These are phyloP conservation scores for Cercospora zeina DNA, from an alignment of 2,329 filamentous ascomycete genomes.

Conservation along the genomic window DNA sequence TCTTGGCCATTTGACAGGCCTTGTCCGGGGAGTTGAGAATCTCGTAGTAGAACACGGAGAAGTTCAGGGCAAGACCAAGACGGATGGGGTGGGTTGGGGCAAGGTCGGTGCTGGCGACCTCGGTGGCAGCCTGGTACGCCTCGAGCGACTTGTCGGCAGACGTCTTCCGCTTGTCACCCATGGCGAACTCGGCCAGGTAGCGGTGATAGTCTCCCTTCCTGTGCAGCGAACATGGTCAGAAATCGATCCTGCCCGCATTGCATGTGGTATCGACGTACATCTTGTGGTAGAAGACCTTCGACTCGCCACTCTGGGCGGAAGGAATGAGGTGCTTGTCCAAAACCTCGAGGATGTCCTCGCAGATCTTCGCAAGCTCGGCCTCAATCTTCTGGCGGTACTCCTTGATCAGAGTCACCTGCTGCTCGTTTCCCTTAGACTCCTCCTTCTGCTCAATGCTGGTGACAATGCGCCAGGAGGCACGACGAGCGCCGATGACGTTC, in stretches of 20 bases:
- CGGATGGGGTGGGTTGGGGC: constrained; percentile 91
- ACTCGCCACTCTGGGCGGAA: constrained; percentile 91
- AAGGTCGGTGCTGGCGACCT: constrained; percentile 85
- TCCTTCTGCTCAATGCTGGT: constrained; percentile 99
- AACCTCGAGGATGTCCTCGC: constrained; percentile 93
- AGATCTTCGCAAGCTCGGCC: constrained; percentile 93
- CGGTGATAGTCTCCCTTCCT: constrained; percentile 99
- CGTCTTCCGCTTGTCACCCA: constrained; percentile 91
- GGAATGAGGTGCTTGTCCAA: constrained; percentile 92
- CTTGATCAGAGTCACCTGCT: constrained; percentile 88
- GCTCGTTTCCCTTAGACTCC: constrained; percentile 96
- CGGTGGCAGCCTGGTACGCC: constrained; percentile 93
- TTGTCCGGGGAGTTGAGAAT: constrained; percentile 98
- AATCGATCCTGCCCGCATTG: neutral
- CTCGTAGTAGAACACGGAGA: constrained; percentile 99
- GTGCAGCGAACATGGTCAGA: constrained; percentile 31
- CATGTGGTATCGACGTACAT: constrained; percentile 63
- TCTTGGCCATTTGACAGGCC: constrained; percentile 96
- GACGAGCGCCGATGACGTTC: constrained; percentile 95
- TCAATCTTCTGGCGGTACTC: constrained; percentile 99
- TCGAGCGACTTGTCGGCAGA: constrained; percentile 92
- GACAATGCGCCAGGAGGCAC: constrained; percentile 97
- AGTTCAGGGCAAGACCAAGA: constrained; percentile 88
- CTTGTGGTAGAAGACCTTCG: constrained; percentile 99
- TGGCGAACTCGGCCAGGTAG: constrained; percentile 95